Conservation (phyloP, 2,329 filamentous ascomycete species). For the Colletotrichum eleusines region DNA sequence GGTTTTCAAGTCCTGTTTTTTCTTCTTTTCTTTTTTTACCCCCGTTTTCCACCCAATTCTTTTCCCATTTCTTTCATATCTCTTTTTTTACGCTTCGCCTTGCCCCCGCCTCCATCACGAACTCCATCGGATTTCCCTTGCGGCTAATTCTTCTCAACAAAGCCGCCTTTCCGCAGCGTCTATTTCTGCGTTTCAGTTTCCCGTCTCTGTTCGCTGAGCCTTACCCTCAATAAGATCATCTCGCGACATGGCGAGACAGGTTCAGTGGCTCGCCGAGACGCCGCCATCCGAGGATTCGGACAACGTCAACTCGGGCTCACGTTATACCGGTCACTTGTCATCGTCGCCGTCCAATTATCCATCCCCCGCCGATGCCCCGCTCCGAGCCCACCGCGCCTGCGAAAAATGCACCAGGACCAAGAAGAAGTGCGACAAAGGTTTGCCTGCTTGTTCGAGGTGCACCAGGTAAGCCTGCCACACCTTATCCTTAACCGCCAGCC, state of each 20-base stretch:
- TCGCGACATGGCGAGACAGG: conserved; percentile 30
- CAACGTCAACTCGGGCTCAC: conserved; percentile 32
- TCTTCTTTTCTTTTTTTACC: background rate
- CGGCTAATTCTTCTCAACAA: background rate
- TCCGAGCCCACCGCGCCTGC: conserved; percentile 52
- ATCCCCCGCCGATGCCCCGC: conserved; percentile 37
- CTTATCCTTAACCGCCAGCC: background rate
- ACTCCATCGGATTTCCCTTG: background rate
- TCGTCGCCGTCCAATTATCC: conserved; percentile 31
- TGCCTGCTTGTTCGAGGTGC: conserved; percentile 52
- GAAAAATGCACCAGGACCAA: conserved; percentile 55
- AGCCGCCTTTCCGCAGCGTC: background rate
- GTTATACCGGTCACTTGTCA: conserved; percentile 26
- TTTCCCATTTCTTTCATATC: background rate
- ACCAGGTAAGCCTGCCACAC: conserved; percentile 46
- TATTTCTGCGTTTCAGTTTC: background rate
- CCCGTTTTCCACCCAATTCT: too few relatives aligned
- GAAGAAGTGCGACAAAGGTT: conserved; percentile 55
- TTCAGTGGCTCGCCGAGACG: conserved; percentile 37
- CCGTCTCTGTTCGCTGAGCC: background rate
- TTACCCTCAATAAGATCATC: background rate
- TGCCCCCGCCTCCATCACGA: background rate
- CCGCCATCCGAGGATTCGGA: conserved; percentile 40
- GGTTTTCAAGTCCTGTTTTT: background rate
- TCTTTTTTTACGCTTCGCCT: background rate